Evolutionary conservation across 192 early-diverging fungal species (phyloP).

Genomic region (Coemansia sp.): DNA sequence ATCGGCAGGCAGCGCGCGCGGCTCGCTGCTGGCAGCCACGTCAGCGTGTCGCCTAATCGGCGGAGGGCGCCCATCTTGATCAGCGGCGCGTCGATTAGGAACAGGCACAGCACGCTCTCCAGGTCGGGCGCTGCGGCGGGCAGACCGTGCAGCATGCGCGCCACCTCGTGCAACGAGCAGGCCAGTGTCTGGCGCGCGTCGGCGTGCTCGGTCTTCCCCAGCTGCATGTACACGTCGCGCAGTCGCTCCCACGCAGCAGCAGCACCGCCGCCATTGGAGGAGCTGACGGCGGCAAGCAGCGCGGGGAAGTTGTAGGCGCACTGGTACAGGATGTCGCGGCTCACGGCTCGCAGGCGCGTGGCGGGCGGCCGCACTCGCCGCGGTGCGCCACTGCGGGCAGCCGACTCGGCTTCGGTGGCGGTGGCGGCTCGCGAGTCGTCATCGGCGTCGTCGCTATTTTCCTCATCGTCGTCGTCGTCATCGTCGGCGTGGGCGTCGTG

Average conservation of each 20-base stretch:
- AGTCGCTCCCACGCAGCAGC: conserved; percentile 46
- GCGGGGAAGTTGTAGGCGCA: conserved; percentile 55
- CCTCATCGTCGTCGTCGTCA: conserved; percentile 13
- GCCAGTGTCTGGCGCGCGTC: conserved; percentile 53
- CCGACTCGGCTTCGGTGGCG: not conserved
- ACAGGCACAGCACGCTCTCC: conserved; percentile 49
- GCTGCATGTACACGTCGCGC: conserved; percentile 49
- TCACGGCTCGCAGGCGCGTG: conserved; percentile 14
- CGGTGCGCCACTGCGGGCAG: not conserved
- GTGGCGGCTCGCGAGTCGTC: not conserved
- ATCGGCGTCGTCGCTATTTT: not conserved
- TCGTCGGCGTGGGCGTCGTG: conserved; percentile 16
- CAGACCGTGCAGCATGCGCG: conserved; percentile 26
- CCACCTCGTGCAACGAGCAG: conserved; percentile 53
- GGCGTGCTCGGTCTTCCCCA: conserved; percentile 51
- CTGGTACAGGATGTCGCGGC: conserved; percentile 45
- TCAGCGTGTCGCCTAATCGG: conserved; percentile 65
- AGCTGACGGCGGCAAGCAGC: conserved; percentile 32
- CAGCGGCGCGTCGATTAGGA: conserved; percentile 53
- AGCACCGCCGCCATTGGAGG: not conserved
- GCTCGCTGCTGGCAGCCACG: conserved; percentile 59
- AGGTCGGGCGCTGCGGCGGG: conserved; percentile 31
- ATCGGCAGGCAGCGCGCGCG: conserved; percentile 67
- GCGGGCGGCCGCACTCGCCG: not conserved
- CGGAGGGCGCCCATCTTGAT: conserved; percentile 71